These are phyloP conservation scores for Rubia yunnanensis DNA, from an alignment of 257 asterid species.

Conservation along the genomic window DNA sequence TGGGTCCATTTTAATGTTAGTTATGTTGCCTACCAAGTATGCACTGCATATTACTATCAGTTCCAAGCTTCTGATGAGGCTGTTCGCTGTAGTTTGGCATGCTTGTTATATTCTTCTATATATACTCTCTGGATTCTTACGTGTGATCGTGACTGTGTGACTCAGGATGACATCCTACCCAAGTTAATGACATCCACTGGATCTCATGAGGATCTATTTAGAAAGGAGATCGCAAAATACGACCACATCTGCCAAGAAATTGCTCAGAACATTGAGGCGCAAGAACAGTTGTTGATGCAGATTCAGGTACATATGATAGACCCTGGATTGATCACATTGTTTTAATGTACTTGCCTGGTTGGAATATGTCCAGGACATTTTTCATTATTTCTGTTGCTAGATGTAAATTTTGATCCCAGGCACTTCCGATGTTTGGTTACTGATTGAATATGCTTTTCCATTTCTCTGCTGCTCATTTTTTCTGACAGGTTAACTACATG, in stretches of 20 bases:
- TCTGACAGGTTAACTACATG: neutral
- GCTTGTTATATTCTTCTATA: neutral
- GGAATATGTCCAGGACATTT: neutral
- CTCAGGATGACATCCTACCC: conserved; percentile 91
- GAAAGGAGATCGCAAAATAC: conserved; percentile 88
- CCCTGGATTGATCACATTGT: neutral
- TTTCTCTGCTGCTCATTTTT: neutral
- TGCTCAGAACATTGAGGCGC: conserved; percentile 68
- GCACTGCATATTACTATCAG: neutral
- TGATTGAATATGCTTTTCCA: neutral
- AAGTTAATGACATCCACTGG: conserved; percentile 86
- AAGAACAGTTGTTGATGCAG: conserved; percentile 73
- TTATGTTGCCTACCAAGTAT: neutral
- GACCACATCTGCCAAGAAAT: conserved; percentile 75
- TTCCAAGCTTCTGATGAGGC: neutral
- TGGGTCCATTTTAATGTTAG: neutral
- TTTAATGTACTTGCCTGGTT: neutral
- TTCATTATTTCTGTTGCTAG: neutral
- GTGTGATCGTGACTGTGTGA: neutral
- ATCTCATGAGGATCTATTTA: conserved; percentile 87
- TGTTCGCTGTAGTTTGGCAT: neutral
- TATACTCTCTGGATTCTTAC: neutral
- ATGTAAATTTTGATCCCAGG: neutral
- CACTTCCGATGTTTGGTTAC: neutral
- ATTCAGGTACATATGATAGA: conserved; percentile 54